Percentiles rank a stretch among this genome's conserved stretches.
phyloP scores from a whole-genome alignment of 1,284 basidiomycete genomes.

The Cystobasidium sp. region DNA sequence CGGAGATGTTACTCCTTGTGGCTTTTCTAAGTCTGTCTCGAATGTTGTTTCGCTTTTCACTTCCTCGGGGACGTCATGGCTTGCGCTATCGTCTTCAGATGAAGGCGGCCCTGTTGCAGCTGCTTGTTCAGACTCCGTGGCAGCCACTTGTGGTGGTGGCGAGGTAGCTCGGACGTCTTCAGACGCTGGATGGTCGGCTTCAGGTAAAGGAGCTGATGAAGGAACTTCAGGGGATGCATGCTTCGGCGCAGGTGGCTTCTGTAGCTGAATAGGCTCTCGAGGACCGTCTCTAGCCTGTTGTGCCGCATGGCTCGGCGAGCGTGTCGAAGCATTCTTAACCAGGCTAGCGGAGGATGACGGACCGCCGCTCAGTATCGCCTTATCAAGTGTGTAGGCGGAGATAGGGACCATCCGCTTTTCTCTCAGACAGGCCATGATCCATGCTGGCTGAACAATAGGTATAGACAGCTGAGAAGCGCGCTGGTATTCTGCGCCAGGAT shows the following conservation, averaged over 20 bases:
- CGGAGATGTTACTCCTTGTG: not conserved
- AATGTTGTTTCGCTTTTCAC: not conserved
- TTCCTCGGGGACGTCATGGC: not conserved
- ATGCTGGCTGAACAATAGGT: slow-evolving; percentile 55
- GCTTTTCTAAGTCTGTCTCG: not conserved
- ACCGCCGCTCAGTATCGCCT: slow-evolving; percentile 26
- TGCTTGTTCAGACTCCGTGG: not conserved
- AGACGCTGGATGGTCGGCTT: too few relatives aligned
- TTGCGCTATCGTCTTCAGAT: not conserved
- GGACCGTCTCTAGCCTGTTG: slow-evolving; percentile 9
- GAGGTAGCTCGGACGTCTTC: not conserved
- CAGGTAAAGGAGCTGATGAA: not conserved
- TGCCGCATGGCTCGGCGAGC: not conserved
- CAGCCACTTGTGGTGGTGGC: not conserved
- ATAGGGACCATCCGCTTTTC: slow-evolving; percentile 55
- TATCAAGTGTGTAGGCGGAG: slow-evolving; percentile 48
- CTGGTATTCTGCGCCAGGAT: slow-evolving; percentile 82
- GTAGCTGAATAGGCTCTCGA: slow-evolving; percentile 27
- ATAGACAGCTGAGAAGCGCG: slow-evolving; percentile 82
- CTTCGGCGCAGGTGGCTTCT: slow-evolving; percentile 36
- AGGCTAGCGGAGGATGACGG: slow-evolving; percentile 28
- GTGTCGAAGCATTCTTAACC: slow-evolving; percentile 13
- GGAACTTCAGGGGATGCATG: slow-evolving; percentile 10
- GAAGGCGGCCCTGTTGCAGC: too few relatives aligned
- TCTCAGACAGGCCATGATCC: slow-evolving; percentile 53